Evolutionary conservation across 179 eudicot genomes (phyloP), one percentile per base, ranked within the genome.

Genomic region (Beta lomatogona): DNA sequence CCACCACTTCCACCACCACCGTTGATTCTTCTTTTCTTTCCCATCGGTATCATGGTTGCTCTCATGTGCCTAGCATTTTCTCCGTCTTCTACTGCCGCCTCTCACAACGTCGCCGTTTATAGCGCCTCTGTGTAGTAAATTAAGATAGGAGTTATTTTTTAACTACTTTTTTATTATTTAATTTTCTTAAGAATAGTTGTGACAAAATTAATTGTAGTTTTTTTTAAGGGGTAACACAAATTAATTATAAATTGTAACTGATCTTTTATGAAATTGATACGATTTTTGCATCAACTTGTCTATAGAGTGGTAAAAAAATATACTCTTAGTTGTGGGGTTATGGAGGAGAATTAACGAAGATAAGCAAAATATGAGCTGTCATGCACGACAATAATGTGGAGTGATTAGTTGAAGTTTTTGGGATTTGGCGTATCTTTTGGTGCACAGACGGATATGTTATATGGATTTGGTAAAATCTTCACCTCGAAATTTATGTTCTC

Each of bases 1-100:
- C 89, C 89, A 8, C 89, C 89, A n/a, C 88, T 88, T 48, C 90
- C 88, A 25, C 90, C 90, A 10, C 90, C 90, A 41, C 90, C 88
- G 59, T 59, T 79, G 45, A 60, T 77, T 16, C 76, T 88, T 28
- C 83, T 88, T 4, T 76, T 85, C 55, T 77, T 88, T 55, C 90
- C 90, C 3, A 82, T 88, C 13, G 80, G 75, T 45, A 81, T 88
- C 7, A 83, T 88, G 90, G 79, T 70, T 0, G 85, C 86, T 11
- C 86, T 88, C 44, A 60, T 76, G 76, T 82, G 76, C 77, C 82
- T 88, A 60, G 90, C 88, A 10, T 85, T 85, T 54, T 75, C 88
- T 3, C 88, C 86, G 6, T 83, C 85, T 6, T 64, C 86, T 4
- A 19, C 80, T 9, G 21, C 64, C 36, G 75, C 86, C 59, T 81